Evolutionary conservation across 2,329 filamentous ascomycete genomes (phyloP).

Genomic region (Sporothrix schenckii): DNA sequence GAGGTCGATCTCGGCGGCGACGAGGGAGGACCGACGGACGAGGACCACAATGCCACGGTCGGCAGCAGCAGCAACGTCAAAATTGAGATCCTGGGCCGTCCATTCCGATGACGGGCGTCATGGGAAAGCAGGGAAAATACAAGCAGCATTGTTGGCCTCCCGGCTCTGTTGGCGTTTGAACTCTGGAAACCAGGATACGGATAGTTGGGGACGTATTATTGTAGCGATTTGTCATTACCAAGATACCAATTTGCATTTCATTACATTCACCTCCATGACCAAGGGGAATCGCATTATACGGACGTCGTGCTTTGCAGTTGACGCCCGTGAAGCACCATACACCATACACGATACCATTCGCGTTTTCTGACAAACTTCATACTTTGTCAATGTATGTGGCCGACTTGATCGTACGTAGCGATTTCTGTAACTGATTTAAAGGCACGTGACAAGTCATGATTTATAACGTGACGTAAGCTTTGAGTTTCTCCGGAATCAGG

Average conservation of each 20-base stretch:
- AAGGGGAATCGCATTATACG: no score
- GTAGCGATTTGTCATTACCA: conserved; percentile 2
- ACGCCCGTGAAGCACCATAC: no score
- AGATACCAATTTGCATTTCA: conserved; percentile 26
- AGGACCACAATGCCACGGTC: background rate
- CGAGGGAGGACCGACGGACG: background rate
- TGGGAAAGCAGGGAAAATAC: no score
- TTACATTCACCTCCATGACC: background rate
- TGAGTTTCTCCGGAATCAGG: background rate
- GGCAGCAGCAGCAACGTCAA: conserved; percentile 30
- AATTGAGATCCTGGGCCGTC: conserved; percentile 24
- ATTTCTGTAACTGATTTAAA: background rate
- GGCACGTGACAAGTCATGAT: background rate
- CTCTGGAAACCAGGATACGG: no score
- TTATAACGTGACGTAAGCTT: no score
- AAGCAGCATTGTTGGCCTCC: no score
- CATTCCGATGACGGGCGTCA: background rate
- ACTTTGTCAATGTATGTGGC: background rate
- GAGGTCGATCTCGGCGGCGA: conserved; percentile 7
- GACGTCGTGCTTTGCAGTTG: no score
- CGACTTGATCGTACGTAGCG: background rate
- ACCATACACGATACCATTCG: no score
- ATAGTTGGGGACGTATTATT: background rate
- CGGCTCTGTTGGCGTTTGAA: background rate
- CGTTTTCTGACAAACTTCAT: no score